Base-by-base conservation (phyloP, 2,329 filamentous ascomycete species). In the Xylariaceae sp. region DNA sequence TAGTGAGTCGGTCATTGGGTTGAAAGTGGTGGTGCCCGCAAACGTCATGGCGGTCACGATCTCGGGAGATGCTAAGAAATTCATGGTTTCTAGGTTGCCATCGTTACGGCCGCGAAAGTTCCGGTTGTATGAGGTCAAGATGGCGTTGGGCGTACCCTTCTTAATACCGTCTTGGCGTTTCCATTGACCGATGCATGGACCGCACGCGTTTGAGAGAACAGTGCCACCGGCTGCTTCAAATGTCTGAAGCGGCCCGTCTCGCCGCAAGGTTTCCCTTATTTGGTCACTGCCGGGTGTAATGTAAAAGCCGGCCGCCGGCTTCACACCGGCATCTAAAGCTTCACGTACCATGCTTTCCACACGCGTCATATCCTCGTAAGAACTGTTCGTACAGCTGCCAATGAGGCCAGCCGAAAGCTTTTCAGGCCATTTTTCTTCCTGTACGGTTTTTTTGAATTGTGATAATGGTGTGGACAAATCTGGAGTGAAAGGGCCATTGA, bases 101-200 rank as follows among this genome's bases (percentile, higher is more conserved):
- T 99, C 94, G 71, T 99, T 99, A 62, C 94, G 88, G 58, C 90
- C 92, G 49, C 89, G 89, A 79, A 99, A 99, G 76, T 99, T 99
- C 58, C 94, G 89, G 80, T 99, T 99, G 78, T 96, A 99, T 0
- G 91, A 96, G 7, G 91, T 92, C 67, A 99, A 83, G 66, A 99
- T 97, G 59, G 94, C 94, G 69, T 99, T 99, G 51, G 83, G 78
- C 55, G 91, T 89, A 59, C 91, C 91, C 75, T 95, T 96, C 56
- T 76, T 72, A 19, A 95, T 82, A 27, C 85, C 88, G 68, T 97
- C 94, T 19, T 89, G 92, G 55, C 94, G 86, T 69, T 88, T 89
- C 94, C 94, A 99, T 74, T 96, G 91, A 1, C 92, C 91, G 63
- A 95, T 95, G 70, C 91, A 96, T 34, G 90, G 89, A 2, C 88